Base-by-base conservation (phyloP, 2,329 filamentous ascomycete species). In the Trichoderma sp. region DNA sequence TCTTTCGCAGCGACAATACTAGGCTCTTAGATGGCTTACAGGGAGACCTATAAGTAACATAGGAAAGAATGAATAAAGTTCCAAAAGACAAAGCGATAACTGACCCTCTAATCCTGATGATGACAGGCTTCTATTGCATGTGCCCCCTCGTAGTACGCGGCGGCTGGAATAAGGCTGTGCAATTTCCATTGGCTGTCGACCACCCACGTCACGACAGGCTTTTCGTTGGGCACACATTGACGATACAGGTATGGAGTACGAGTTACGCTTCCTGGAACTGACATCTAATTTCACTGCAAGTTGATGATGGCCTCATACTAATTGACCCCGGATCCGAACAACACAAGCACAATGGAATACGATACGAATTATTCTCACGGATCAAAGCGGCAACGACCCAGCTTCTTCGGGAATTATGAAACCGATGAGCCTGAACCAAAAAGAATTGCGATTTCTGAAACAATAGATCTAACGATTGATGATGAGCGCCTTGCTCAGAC, bases 341-440 rank as follows among this genome's bases (percentile, higher is more conserved):
- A 14, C 4, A 32, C 4, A 5, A 36, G 1, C n/a, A 36, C 1
- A 36, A 66, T 66, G 63, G 63, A 24, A 12, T 12, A 3, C 2
- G 5, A 34, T 12, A 4, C 30, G 8, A n/a, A 6, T 3, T 3
- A 56, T 24, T 18, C 21, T 36, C 43, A 14, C 8, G 18, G 6
- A 24, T 7, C 28, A 9, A 66, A 66, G 63, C 14, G 63, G 7
- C 43, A 14, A 7, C 43, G 47, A 6, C 15, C 63, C 2, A 24
- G 47, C 2, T 4, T n/a, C 18, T 28, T 5, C 3, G 7, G 1
- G 6, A 1, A 5, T 6, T 1, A 4, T 2, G 2, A 36, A 2
- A 18, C 9, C 18, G 21, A 34, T 34, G 30, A 21, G 24, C 30
- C 11, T 3, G 12, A 34, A 32, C 11, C 5, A 6, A 21, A 21